phyloP scores from a whole-genome alignment of 768 basidiomycete genomes.

The Pulveroboletus frians region DNA sequence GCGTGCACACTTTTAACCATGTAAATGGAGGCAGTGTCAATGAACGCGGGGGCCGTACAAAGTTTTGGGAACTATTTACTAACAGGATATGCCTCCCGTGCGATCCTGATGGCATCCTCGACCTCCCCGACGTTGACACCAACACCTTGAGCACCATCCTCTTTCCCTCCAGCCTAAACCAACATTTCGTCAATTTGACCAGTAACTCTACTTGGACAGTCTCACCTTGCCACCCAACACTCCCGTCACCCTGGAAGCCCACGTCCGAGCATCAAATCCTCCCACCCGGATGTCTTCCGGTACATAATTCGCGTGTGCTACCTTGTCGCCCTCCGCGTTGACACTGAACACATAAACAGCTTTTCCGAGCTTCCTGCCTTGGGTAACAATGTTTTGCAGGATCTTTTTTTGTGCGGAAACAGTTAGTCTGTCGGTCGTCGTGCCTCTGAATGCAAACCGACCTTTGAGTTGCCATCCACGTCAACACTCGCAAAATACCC shows the following conservation, averaged over 20 bases:
- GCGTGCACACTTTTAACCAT: not conserved
- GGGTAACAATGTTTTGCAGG: constrained; percentile 65
- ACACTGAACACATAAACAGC: constrained; percentile 85
- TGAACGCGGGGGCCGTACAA: not conserved
- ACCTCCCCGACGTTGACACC: constrained; percentile 62
- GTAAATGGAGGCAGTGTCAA: no score
- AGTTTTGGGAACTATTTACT: constrained; percentile 12
- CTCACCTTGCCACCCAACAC: constrained; percentile 87
- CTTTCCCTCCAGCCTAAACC: constrained; percentile 86
- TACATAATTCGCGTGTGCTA: constrained; percentile 85
- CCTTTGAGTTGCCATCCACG: constrained; percentile 85
- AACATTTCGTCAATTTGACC: constrained; percentile 6
- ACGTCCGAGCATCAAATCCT: constrained; percentile 79
- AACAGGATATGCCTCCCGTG: constrained; percentile 37
- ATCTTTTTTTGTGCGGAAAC: constrained; percentile 34
- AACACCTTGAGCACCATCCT: constrained; percentile 86
- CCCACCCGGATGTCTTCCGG: constrained; percentile 55
- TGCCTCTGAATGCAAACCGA: constrained; percentile 21
- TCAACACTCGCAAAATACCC: constrained; percentile 68
- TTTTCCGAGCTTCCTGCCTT: constrained; percentile 79
- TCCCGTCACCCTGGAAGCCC: constrained; percentile 76
- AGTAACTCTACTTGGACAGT: constrained; percentile 6
- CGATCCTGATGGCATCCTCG: constrained; percentile 60
- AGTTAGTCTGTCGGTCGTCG: not conserved
- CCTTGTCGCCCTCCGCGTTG: constrained; percentile 63